Evolutionary conservation across 306 rosid species (phyloP).

Genomic region (Castanopsis chinensis): DNA sequence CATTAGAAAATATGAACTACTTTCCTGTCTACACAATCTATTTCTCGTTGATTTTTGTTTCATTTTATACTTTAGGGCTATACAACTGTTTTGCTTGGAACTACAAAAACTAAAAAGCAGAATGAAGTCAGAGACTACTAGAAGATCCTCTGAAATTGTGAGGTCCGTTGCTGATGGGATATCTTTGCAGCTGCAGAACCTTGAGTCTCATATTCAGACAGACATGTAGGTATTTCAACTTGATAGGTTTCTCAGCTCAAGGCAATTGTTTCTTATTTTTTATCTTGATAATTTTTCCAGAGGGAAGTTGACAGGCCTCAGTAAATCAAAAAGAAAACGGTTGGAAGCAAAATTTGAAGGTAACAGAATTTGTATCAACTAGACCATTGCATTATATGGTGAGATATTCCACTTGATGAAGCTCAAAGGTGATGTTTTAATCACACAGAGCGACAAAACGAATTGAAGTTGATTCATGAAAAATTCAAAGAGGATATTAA

Average conservation of each 20-base stretch:
- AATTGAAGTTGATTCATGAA: constrained; percentile 62
- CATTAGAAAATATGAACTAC: constrained; percentile 3
- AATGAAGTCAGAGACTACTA: constrained; percentile 53
- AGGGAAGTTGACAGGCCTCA: constrained; percentile 53
- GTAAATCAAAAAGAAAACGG: constrained; percentile 73
- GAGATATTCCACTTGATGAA: constrained; percentile 4
- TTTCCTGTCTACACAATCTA: background rate
- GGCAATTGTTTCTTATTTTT: constrained; percentile 8
- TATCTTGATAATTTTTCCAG: constrained; percentile 48
- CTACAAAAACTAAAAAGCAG: constrained; percentile 68
- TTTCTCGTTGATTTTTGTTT: constrained; percentile 20
- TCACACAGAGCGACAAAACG: constrained; percentile 65
- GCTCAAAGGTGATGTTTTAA: background rate
- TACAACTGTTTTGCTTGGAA: constrained; percentile 63
- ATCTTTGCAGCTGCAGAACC: constrained; percentile 72
- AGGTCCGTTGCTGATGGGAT: constrained; percentile 62
- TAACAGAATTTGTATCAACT: constrained; percentile 24
- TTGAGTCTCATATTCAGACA: constrained; percentile 64
- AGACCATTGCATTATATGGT: constrained; percentile 14
- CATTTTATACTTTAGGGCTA: constrained; percentile 53
- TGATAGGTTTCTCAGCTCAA: constrained; percentile 25
- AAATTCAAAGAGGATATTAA: constrained; percentile 81
- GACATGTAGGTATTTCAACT: constrained; percentile 62
- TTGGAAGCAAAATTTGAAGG: constrained; percentile 74
- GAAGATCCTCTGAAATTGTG: constrained; percentile 74